Percentiles rank a stretch among this genome's conserved stretches.
Evolutionary conservation across 306 rosid species (phyloP).

Genomic region (Echinosophora koreensis): DNA sequence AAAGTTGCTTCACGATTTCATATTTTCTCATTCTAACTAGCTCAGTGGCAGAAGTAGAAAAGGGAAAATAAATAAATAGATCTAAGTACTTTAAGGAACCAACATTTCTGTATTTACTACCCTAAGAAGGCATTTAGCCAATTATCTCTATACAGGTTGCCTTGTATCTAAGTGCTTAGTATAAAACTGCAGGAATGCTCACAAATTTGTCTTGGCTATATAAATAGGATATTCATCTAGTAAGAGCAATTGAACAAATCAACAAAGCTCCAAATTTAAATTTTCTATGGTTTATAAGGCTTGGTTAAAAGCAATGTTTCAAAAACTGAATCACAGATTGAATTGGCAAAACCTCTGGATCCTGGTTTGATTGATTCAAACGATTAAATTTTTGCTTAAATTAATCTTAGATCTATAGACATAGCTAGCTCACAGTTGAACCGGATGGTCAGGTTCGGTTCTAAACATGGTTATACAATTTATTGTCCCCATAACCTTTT

Average conservation of each 20-base stretch:
- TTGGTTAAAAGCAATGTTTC: too few species aligned
- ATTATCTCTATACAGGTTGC: neutral
- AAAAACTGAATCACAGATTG: too few species aligned
- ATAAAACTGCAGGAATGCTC: constrained; percentile 3
- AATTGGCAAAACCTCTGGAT: too few species aligned
- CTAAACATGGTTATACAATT: too few species aligned
- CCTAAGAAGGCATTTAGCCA: neutral
- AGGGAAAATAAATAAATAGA: neutral
- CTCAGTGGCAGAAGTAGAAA: neutral
- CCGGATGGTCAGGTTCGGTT: too few species aligned
- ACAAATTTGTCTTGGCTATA: constrained; percentile 6
- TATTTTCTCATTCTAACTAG: constrained; percentile 5
- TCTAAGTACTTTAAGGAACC: neutral
- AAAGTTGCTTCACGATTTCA: neutral
- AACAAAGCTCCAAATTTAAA: neutral
- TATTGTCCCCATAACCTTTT: constrained; percentile 1
- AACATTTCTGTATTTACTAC: neutral
- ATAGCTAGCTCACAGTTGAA: too few species aligned
- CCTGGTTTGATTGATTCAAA: too few species aligned
- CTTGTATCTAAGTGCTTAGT: neutral
- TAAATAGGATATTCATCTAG: constrained; percentile 21
- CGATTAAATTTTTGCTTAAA: too few species aligned
- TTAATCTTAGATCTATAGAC: too few species aligned
- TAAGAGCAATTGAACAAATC: constrained; percentile 1
- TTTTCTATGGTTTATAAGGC: neutral